Percentiles rank a stretch among this genome's conserved stretches.
Evolutionary conservation across 441 rosid genomes (phyloP).

Genomic region (Gossypium davidsonii): DNA sequence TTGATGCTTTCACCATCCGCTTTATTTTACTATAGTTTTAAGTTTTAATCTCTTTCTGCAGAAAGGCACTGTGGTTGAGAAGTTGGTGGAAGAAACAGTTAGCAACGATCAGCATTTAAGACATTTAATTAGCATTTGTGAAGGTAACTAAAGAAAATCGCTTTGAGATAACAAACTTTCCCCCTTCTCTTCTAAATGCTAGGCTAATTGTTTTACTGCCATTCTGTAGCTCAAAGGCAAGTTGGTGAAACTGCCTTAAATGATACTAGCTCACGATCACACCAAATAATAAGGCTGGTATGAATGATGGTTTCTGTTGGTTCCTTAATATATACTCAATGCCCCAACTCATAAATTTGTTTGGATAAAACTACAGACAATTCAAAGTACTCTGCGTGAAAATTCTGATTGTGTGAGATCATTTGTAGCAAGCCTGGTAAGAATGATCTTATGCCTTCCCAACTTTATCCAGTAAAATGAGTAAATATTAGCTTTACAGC

Average conservation of each 20-base stretch:
- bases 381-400: slow-evolving; percentile 89
- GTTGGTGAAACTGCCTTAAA: slow-evolving; percentile 99
- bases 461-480: not conserved
- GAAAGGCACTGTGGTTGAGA: slow-evolving; percentile 98
- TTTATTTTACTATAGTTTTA: not conserved
- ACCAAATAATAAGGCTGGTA: slow-evolving; percentile 96
- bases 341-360: slow-evolving; percentile 21
- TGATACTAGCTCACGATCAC: slow-evolving; percentile 94
- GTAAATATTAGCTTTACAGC: not conserved
- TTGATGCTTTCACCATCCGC: not conserved
- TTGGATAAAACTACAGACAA: slow-evolving; percentile 45
- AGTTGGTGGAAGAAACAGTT: slow-evolving; percentile 84
- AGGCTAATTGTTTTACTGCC: slow-evolving; percentile 16
- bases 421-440: slow-evolving; percentile 91
- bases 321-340: not conserved
- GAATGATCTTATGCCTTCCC: not conserved
- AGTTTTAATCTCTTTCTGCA: slow-evolving; percentile 20
- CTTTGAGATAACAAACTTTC: slow-evolving; percentile 5
- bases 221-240: slow-evolving; percentile 85
- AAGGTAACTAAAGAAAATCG: slow-evolving; percentile 50
- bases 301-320: slow-evolving; percentile 3
- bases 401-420: slow-evolving; percentile 95
- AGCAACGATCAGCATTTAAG: slow-evolving; percentile 70
- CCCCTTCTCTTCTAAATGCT: slow-evolving; percentile 5
- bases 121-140: slow-evolving; percentile 79